Evolutionary conservation across 345 rosid genomes (phyloP), one percentile per base, ranked within the genome.

Genomic region (Lepidium aucheri): DNA sequence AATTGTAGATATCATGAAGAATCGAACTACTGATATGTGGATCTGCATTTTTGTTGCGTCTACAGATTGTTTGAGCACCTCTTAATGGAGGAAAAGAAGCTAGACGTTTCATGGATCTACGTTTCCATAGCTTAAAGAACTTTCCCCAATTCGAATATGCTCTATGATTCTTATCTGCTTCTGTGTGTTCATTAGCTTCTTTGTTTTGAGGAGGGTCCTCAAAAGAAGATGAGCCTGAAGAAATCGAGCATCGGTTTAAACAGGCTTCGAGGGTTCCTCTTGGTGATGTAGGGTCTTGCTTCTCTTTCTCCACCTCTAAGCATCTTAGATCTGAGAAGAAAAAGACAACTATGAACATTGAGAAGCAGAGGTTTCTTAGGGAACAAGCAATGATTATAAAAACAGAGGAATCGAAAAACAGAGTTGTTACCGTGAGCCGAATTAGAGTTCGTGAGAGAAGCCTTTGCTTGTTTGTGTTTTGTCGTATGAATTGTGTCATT

Each of bases 91-190:
- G 76, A 44, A 83, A 80, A 2, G 86, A 62, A 69, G 78, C 33
- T 2, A 85, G 74, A 53, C 74, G 84, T 81, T 81, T 86, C 6
- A 67, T 43, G 20, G 96, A 77, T 71, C 41, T 81, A 51, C 68
- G 80, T 76, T 84, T 91, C 98, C 84, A 91, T 49, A 71, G 41
- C 32, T 79, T 87, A 50, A 85, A 80, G 82, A 86, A 87, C 13
- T 72, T 91, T 12, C 76, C 77, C 98, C 96, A 91, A 39, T 85
- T 67, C 12, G 83, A 78, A 60, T 53, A 70, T 6, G 80, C 77
- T 73, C 69, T 65, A 12, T 75, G 30, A 59, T 76, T 70, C 49
- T 83, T 50, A 26, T 65, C 75, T 34, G 62, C 18, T 32, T 69
- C 79, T 49, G 39, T 55, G 46, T 43, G 53, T 22, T 63, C 66